phyloP scores from a whole-genome alignment of 208 protist genomes.

The Willaertia magna region DNA sequence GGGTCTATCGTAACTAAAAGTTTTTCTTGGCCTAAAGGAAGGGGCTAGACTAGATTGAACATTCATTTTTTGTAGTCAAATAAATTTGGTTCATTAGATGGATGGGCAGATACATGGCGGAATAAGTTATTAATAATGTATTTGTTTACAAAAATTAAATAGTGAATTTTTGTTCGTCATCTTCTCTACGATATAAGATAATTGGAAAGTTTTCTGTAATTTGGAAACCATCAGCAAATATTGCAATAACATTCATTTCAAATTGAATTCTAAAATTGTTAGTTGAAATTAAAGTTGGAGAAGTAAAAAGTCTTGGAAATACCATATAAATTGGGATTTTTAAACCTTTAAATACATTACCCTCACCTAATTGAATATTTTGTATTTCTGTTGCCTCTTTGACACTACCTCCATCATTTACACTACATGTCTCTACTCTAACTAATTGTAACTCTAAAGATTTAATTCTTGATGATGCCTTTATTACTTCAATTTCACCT shows the following conservation, averaged over 20 bases:
- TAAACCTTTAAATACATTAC: slow-evolving; percentile 45
- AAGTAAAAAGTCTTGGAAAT: slow-evolving; percentile 67
- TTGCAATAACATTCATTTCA: slow-evolving; percentile 62
- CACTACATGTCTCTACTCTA: slow-evolving; percentile 52
- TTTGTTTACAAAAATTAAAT: too few relatives aligned
- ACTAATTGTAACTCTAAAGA: slow-evolving; percentile 68
- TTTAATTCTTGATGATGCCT: slow-evolving; percentile 38
- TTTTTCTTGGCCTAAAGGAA: too few relatives aligned
- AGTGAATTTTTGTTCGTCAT: not conserved
- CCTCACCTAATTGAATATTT: slow-evolving; percentile 65
- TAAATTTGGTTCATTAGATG: too few relatives aligned
- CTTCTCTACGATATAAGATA: slow-evolving; percentile 32
- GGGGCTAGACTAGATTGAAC: too few relatives aligned
- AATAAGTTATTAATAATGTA: too few relatives aligned
- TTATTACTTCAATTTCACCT: slow-evolving; percentile 45
- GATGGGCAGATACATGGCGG: too few relatives aligned
- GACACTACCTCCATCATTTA: not conserved
- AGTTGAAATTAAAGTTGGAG: slow-evolving; percentile 37
- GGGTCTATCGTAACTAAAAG: too few relatives aligned
- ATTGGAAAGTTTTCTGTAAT: slow-evolving; percentile 71
- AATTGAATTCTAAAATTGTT: slow-evolving; percentile 60
- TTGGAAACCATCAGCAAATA: slow-evolving; percentile 47
- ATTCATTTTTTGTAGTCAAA: too few relatives aligned
- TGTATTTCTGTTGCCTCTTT: slow-evolving; percentile 37
- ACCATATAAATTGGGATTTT: slow-evolving; percentile 64